A percentile compares a stretch with the other conserved stretches of the same genome.
Evolutionary conservation across 1,139 yeast genomes (phyloP).

Genomic region (Kodamaea suecica): DNA sequence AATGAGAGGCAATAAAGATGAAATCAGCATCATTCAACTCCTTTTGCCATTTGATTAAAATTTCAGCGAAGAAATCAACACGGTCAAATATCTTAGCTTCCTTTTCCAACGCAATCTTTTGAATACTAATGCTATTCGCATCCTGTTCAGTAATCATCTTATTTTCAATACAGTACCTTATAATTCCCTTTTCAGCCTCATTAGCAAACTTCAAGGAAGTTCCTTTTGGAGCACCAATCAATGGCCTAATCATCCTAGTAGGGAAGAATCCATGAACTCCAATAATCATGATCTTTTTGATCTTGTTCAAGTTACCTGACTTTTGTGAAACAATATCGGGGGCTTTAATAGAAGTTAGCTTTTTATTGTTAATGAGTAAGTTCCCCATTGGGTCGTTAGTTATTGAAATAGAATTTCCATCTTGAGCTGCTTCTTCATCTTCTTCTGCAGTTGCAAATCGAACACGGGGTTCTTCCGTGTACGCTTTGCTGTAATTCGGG

Average conservation of each 20-base stretch:
- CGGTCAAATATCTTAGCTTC: constrained; percentile 89
- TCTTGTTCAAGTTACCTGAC: constrained; percentile 32
- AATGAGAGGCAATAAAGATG: constrained; percentile 85
- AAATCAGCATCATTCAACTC: constrained; percentile 78
- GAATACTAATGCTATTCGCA: constrained; percentile 56
- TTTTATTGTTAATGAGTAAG: constrained; percentile 35
- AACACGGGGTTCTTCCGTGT: constrained; percentile 14
- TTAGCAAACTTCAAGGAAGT: constrained; percentile 83
- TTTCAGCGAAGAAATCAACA: constrained; percentile 73
- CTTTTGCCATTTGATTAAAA: constrained; percentile 66
- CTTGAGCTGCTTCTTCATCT: constrained; percentile 27
- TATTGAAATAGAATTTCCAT: constrained; percentile 36
- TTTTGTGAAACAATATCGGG: constrained; percentile 32
- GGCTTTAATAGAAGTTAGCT: constrained; percentile 1
- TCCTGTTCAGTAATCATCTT: constrained; percentile 39
- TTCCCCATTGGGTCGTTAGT: constrained; percentile 47
- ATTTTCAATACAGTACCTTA: constrained; percentile 66
- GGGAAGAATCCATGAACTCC: constrained; percentile 98
- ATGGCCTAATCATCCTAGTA: constrained; percentile 73
- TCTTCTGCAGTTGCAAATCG: constrained; percentile 13
- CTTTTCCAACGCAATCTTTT: constrained; percentile 87
- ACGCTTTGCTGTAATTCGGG: constrained; percentile 39
- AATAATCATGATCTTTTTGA: constrained; percentile 64
- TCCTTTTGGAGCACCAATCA: constrained; percentile 92
- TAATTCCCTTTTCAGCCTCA: constrained; percentile 78